Percentiles rank a stretch among this genome's conserved stretches.
Conservation (phyloP, 2,329 filamentous ascomycete genomes). For the Colletotrichum tanaceti region DNA sequence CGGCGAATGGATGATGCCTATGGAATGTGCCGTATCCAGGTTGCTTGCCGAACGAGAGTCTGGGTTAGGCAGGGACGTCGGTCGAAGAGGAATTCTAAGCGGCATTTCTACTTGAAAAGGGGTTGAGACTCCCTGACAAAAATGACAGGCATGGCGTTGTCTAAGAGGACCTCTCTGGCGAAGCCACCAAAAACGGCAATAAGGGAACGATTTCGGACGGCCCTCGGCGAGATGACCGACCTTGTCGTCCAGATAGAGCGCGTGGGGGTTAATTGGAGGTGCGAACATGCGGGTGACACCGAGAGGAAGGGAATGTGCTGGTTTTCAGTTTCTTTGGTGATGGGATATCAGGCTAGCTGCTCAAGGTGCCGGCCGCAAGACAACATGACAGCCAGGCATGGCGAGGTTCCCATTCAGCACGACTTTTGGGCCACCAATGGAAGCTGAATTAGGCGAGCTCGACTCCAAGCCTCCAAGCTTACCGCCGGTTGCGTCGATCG, state of each 20-base stretch:
- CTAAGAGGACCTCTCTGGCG: background rate
- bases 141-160: background rate
- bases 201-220: background rate
- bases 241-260: background rate
- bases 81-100: background rate
- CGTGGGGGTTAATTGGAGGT: background rate
- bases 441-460: background rate
- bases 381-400: background rate
- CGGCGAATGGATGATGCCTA: background rate
- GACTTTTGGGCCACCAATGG: background rate
- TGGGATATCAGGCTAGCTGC: background rate
- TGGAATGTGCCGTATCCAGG: background rate
- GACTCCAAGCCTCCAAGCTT: no score
- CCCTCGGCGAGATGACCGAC: background rate
- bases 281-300: background rate
- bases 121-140: background rate
- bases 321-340: constrained; percentile 4
- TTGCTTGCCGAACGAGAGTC: background rate
- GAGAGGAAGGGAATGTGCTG: background rate
- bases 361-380: background rate
- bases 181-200: background rate
- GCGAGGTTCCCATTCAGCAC: background rate
- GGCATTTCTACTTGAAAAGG: background rate
- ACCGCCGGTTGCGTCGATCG: background rate
- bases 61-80: background rate